phyloP scores from a whole-genome alignment of 2,329 filamentous ascomycete genomes.

The Sporothrix globosa region DNA sequence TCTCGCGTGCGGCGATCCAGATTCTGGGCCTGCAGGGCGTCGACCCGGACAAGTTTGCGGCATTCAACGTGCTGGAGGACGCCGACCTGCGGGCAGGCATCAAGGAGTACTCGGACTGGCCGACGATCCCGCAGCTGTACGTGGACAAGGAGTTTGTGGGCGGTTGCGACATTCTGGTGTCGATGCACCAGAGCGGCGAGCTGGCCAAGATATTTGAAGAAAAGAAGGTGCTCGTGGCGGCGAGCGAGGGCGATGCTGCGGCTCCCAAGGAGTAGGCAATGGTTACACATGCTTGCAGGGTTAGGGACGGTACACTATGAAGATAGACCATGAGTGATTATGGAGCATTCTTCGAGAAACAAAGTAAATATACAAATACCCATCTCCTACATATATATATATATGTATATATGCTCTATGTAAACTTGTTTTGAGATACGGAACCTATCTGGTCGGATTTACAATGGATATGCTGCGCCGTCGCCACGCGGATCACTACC shows the following conservation, averaged over 20 bases:
- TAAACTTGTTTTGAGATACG: background rate
- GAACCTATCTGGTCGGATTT: constrained; percentile 25
- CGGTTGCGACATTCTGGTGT: constrained; percentile 95
- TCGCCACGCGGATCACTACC: constrained; percentile 89
- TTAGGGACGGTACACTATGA: background rate
- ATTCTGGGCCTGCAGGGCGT: constrained; percentile 94
- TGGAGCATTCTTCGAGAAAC: background rate
- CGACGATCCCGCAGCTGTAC: constrained; percentile 96
- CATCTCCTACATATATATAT: constrained; percentile 8
- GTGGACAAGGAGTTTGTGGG: constrained; percentile 94
- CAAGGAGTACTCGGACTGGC: constrained; percentile 99
- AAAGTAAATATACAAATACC: constrained; percentile 12
- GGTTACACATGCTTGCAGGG: background rate
- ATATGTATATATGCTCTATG: background rate
- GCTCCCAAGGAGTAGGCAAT: constrained; percentile 40
- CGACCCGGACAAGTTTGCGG: constrained; percentile 93
- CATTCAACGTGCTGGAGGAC: constrained; percentile 96
- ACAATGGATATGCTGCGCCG: constrained; percentile 66
- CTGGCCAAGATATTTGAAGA: constrained; percentile 89
- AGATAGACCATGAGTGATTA: background rate
- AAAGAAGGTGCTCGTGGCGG: constrained; percentile 77
- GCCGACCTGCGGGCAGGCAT: constrained; percentile 84
- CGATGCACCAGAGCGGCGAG: constrained; percentile 96
- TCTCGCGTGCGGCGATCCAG: constrained; percentile 92
- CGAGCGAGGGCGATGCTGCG: constrained; percentile 50